Conservation (phyloP, 169 alveolate species). For the Amoebophrya sp. region DNA sequence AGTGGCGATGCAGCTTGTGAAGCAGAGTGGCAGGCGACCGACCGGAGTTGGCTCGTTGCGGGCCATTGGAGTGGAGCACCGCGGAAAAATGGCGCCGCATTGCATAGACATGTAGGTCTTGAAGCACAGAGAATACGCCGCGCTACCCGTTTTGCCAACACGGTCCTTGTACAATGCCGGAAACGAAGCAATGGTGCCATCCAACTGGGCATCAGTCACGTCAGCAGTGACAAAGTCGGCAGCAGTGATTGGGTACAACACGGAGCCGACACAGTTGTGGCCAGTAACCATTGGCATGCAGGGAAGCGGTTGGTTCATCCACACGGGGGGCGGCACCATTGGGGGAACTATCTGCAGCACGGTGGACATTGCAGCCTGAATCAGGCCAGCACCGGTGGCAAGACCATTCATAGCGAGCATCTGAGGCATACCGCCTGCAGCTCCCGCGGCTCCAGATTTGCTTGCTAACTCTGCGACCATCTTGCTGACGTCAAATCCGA, state of each 20-base stretch:
- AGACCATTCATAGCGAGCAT: not conserved
- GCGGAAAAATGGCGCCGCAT: not conserved
- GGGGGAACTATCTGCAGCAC: not conserved
- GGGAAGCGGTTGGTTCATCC: not conserved
- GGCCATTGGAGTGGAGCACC: not conserved
- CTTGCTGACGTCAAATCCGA: too few relatives aligned
- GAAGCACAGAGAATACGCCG: not conserved
- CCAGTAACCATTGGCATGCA: not conserved
- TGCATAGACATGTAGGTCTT: not conserved
- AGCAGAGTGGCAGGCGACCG: not conserved
- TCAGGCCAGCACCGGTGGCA: not conserved
- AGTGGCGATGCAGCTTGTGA: not conserved
- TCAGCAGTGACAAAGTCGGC: not conserved
- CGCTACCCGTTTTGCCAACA: not conserved
- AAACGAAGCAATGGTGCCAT: not conserved
- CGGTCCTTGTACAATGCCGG: not conserved
- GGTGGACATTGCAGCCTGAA: not conserved
- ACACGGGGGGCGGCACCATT: not conserved
- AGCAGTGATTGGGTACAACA: not conserved
- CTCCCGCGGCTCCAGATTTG: not conserved
- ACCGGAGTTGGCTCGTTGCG: not conserved
- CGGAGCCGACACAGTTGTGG: not conserved
- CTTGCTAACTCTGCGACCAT: not conserved
- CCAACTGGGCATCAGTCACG: not conserved
- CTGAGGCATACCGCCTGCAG: not conserved